phyloP scores from a whole-genome alignment of 345 rosid genomes.

The Erysimum cheiranthoides region DNA sequence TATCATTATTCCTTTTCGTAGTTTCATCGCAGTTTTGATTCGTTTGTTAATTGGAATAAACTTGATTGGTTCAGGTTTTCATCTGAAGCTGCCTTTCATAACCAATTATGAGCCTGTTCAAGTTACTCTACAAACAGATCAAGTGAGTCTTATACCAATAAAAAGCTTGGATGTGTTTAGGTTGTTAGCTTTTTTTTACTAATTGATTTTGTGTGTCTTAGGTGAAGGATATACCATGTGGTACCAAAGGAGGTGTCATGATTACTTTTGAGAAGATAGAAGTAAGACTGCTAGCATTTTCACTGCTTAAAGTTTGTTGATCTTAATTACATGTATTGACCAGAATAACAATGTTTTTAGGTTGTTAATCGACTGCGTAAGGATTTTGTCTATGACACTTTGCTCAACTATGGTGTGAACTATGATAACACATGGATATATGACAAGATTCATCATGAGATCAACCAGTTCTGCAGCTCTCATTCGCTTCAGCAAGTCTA shows the following conservation, averaged over 20 bases:
- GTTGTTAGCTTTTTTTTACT: slow-evolving; percentile 14
- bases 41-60: slow-evolving; percentile 8
- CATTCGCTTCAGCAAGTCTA: slow-evolving; percentile 94
- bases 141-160: slow-evolving; percentile 48
- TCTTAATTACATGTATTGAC: slow-evolving; percentile 17
- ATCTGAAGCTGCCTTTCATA: slow-evolving; percentile 76
- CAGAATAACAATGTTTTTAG: slow-evolving; percentile 42
- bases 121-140: slow-evolving; percentile 94
- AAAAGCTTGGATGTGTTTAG: slow-evolving; percentile 19
- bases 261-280: slow-evolving; percentile 94
- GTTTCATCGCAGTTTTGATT: not conserved
- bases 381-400: slow-evolving; percentile 80
- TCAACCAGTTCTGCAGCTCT: slow-evolving; percentile 97
- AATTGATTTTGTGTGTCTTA: slow-evolving; percentile 30
- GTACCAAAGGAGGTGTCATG: slow-evolving; percentile 97
- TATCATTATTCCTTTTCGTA: not conserved
- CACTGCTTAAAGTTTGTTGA: slow-evolving; percentile 17
- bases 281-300: slow-evolving; percentile 45
- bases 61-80: slow-evolving; percentile 63
- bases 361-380: slow-evolving; percentile 85
- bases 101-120: slow-evolving; percentile 91
- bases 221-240: slow-evolving; percentile 95
- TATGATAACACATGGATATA: slow-evolving; percentile 97
- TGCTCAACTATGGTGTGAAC: slow-evolving; percentile 81
- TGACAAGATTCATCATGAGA: slow-evolving; percentile 98